These are phyloP conservation scores for Fusarium drepaniforme DNA, from an alignment of 2,329 filamentous ascomycete genomes.

Conservation along the genomic window DNA sequence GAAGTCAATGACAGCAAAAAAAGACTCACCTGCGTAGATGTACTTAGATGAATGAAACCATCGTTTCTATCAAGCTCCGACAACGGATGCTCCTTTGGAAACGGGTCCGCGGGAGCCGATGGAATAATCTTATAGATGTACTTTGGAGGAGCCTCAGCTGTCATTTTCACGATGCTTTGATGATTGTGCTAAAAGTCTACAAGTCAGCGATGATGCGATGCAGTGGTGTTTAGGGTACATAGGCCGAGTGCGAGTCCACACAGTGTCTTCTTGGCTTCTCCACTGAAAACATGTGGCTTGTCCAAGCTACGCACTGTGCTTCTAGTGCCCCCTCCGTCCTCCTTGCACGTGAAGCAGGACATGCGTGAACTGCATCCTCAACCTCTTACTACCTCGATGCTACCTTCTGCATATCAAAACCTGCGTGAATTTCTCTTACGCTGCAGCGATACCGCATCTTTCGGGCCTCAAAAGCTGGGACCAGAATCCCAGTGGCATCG, in stretches of 20 bases:
- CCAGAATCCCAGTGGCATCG: constrained; percentile 8
- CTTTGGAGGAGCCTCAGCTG: constrained; percentile 50
- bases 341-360: constrained; percentile 30
- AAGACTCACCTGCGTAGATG: constrained; percentile 61
- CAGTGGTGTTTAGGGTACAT: constrained; percentile 25
- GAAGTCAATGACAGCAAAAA: background rate
- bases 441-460: constrained; percentile 36
- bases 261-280: background rate
- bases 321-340: background rate
- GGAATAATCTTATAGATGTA: constrained; percentile 74
- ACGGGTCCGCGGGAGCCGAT: constrained; percentile 61
- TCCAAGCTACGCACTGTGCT: constrained; percentile 19
- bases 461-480: constrained; percentile 28
- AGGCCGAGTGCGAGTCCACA: constrained; percentile 11
- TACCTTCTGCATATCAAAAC: background rate
- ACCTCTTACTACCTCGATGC: constrained; percentile 6
- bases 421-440: constrained; percentile 25
- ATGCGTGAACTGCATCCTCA: constrained; percentile 24
- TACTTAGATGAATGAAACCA: constrained; percentile 73
- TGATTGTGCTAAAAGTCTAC: background rate
- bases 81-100: constrained; percentile 66
- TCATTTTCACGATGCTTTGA: constrained; percentile 37
- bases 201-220: constrained; percentile 2
- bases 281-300: background rate
- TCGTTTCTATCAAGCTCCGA: constrained; percentile 71